Conservation (phyloP, 495 filamentous ascomycete species). For the Penicillium taxi region DNA sequence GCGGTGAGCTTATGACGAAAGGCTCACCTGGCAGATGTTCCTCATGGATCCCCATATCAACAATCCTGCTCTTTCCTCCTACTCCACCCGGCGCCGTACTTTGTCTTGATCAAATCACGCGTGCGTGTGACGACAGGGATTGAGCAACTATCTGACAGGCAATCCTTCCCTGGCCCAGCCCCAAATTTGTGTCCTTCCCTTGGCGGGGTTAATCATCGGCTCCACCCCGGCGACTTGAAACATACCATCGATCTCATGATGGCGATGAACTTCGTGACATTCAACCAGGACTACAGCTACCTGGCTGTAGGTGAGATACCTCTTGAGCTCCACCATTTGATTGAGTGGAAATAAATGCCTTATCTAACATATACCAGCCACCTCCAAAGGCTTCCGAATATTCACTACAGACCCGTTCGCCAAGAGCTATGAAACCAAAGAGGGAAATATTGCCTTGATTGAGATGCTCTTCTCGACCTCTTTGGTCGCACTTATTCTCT, state of each 20-base stretch:
- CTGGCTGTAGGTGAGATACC: constrained; percentile 73
- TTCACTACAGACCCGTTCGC: constrained; percentile 94
- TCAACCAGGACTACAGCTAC: constrained; percentile 98
- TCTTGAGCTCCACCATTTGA: not conserved
- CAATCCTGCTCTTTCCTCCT: constrained; percentile 9
- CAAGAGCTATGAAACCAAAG: constrained; percentile 85
- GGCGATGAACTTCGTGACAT: constrained; percentile 94
- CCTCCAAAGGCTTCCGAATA: constrained; percentile 84
- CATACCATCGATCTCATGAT: constrained; percentile 40
- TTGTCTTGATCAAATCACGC: not conserved
- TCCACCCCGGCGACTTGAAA: constrained; percentile 2
- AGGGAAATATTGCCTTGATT: constrained; percentile 87
- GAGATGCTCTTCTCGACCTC: constrained; percentile 99
- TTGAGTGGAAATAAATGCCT: constrained; percentile 2
- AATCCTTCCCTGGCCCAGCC: constrained; percentile 15
- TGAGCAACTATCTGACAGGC: constrained; percentile 19
- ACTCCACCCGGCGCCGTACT: no score
- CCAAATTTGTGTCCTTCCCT: constrained; percentile 3
- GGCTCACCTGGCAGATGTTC: constrained; percentile 20
- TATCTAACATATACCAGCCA: constrained; percentile 49
- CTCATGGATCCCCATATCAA: constrained; percentile 3
- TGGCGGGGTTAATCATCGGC: constrained; percentile 21
- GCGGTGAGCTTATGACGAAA: constrained; percentile 29
- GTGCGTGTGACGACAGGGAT: constrained; percentile 12
- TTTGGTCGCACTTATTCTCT: constrained; percentile 85